Evolutionary conservation across 108 stramenopile genomes (phyloP), one percentile per base, ranked within the genome.

Genomic region (Fragilaria radians): DNA sequence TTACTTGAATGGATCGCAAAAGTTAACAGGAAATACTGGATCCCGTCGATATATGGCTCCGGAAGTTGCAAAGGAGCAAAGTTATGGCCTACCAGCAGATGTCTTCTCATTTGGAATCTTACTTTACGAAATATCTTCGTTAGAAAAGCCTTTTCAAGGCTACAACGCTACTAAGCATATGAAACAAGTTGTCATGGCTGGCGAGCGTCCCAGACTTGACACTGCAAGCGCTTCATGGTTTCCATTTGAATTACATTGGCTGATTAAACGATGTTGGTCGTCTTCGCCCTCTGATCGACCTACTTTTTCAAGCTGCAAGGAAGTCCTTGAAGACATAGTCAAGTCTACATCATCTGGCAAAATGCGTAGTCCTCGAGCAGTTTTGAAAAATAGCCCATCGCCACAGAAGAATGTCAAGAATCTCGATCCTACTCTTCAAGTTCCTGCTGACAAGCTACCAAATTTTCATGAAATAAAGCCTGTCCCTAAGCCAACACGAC

Each of bases 41-140:
- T 68, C 69, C 5, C 45, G 80, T 27, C 66, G 84, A 32, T 85
- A 85, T 57, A 82, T 88, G 81, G 73, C 82, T n/a, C 65, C 64
- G 19, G 57, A 66, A 59, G 76, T 80, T 28, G 75, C 76, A 17
- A 55, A 54, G 3, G 67, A 62, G 23, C 54, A 67, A 25, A 57
- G 61, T 48, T 91, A 91, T 65, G 71, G 80, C 59, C 59, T 60
- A 28, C 63, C 61, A 11, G 81, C 80, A 7, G 88, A 89, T 68
- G 86, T 83, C 4, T 88, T 80, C 65, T 78, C 79, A 0, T 87
- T 87, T 57, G 86, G 82, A 4, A 76, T 87, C 48, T 47, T 87
- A 29, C 61, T 87, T 2, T 81, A 74, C 74, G 82, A 87, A 52
- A 54, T 83, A 7, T 83, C 74, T 46, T 56, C 78, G 0, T 46